These are phyloP conservation scores for Stephanodiscus triporus DNA, from an alignment of 108 stramenopile genomes.

Conservation along the genomic window DNA sequence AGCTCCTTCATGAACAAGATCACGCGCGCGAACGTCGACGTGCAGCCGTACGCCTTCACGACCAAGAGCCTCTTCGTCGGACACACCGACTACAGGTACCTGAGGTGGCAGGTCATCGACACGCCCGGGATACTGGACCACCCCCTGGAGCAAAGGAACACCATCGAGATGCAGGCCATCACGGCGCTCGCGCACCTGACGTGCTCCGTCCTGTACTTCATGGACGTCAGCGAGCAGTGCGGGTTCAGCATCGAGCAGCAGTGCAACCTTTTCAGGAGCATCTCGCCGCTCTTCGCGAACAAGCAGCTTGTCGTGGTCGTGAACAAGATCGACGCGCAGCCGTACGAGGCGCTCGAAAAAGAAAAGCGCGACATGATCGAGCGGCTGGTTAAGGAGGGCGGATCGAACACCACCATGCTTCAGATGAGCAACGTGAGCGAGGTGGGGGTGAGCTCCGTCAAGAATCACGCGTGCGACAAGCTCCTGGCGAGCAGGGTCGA, in stretches of 20 bases:
- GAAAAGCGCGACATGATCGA: conserved; percentile 80
- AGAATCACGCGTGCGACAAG: conserved; percentile 94
- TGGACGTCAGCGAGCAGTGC: conserved; percentile 98
- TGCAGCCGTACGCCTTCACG: conserved; percentile 99
- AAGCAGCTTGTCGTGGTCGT: conserved; percentile 97
- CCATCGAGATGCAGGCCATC: conserved; percentile 99
- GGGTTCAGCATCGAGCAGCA: conserved; percentile 98
- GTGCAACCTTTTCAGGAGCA: conserved; percentile 90
- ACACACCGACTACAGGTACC: conserved; percentile 97
- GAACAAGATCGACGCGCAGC: conserved; percentile 96
- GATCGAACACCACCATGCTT: conserved; percentile 83
- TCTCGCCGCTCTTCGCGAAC: conserved; percentile 97
- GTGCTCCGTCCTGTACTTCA: conserved; percentile 96
- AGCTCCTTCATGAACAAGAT: conserved; percentile 99
- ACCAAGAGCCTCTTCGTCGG: conserved; percentile 99
- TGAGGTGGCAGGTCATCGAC: conserved; percentile 99
- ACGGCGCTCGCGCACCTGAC: conserved; percentile 98
- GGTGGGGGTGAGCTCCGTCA: conserved; percentile 92
- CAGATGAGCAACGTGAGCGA: conserved; percentile 95
- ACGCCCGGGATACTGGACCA: conserved; percentile 99
- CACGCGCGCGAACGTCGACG: conserved; percentile 98
- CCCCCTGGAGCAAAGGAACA: conserved; percentile 96
- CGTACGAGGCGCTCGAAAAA: conserved; percentile 85
- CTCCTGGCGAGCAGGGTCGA: conserved; percentile 93
- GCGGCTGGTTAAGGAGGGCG: conserved; percentile 61